These are phyloP conservation scores for Mycena pura DNA, from an alignment of 768 basidiomycete genomes.

Conservation along the genomic window DNA sequence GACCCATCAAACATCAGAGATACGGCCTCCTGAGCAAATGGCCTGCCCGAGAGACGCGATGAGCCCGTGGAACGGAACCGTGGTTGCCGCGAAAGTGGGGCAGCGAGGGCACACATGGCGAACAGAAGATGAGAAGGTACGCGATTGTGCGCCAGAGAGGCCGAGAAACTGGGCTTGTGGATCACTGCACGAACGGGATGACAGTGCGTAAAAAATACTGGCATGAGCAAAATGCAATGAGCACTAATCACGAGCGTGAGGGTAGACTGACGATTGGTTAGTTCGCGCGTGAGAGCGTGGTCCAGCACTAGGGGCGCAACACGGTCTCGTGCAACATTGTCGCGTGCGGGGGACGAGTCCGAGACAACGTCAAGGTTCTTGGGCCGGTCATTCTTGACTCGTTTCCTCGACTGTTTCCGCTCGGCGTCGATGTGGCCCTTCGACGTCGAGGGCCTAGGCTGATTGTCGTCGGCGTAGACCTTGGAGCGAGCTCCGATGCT, in stretches of 20 bases:
- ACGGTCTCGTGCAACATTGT: constrained; percentile 46
- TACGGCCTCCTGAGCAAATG: constrained; percentile 61
- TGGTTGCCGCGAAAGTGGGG: constrained; percentile 75
- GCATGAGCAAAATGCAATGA: too few relatives aligned
- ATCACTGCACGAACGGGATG: constrained; percentile 79
- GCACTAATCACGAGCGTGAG: too few relatives aligned
- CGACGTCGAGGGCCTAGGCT: constrained; percentile 33
- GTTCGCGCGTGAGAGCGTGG: constrained; percentile 69
- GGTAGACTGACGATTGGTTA: constrained; percentile 68
- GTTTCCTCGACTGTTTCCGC: constrained; percentile 50
- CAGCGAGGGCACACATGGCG: constrained; percentile 79
- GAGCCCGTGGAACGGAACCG: constrained; percentile 57
- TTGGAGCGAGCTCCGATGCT: constrained; percentile 12
- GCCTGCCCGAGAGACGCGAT: constrained; percentile 43
- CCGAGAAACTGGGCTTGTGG: constrained; percentile 80
- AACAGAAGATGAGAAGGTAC: constrained; percentile 76
- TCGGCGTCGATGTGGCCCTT: constrained; percentile 43
- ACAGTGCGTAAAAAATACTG: constrained; percentile 85
- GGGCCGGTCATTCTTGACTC: constrained; percentile 53
- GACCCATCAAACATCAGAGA: constrained; percentile 75
- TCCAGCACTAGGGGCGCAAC: constrained; percentile 58
- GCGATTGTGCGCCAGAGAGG: constrained; percentile 66
- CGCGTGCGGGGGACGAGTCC: constrained; percentile 44
- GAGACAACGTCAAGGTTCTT: constrained; percentile 44
- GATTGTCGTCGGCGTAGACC: constrained; percentile 22